Base-by-base conservation (phyloP, 257 asterid species). In the Plectranthus barbatus region DNA sequence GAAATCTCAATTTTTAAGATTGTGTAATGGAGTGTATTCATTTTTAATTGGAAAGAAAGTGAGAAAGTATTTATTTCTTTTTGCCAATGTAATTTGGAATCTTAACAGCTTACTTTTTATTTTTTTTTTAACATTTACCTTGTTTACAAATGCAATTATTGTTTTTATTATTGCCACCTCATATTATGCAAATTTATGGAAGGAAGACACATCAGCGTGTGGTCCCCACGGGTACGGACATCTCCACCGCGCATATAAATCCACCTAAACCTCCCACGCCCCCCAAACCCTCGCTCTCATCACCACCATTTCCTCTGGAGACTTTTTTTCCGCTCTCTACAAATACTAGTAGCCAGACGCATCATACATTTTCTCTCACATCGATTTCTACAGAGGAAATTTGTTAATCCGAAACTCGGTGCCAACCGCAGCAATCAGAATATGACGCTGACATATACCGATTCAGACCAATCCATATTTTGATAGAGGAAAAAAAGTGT, bases 141-240 rank as follows among this genome's bases (percentile, higher is more conserved):
- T 13, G n/a, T 51, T 64, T 51, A 64, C 41, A 12, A n/a, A 9
- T 39, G 3, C 10, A 20, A 42, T 23, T 37, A 4, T 44, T 34
- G 13, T 2, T 1, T 34, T 13, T 7, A 15, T 29, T 45, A 59
- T 19, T 42, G 74, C 73, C 67, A 70, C 37, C 56, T 54, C 67
- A 40, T 66, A 6, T n/a, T 31, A 56, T 51, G 0, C 3, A 20
- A 39, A 12, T 3, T 31, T 55, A 10, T 23, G 26, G 13, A 14
- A 6, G 23, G 47, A 11, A 44, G 76, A 61, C 71, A 70, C 23
- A 61, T 77, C 81, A 72, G 51, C 60, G 29, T 0, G 21, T 21
- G 60, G 68, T 14, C 79, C 81, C 81, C 76, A 61, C 44, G 19
- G 74, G 76, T 79, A 77, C 86, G 81, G 88, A 63, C 77, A 71